Base-by-base conservation (phyloP, 306 rosid genomes). In the Nissolia schottii region DNA sequence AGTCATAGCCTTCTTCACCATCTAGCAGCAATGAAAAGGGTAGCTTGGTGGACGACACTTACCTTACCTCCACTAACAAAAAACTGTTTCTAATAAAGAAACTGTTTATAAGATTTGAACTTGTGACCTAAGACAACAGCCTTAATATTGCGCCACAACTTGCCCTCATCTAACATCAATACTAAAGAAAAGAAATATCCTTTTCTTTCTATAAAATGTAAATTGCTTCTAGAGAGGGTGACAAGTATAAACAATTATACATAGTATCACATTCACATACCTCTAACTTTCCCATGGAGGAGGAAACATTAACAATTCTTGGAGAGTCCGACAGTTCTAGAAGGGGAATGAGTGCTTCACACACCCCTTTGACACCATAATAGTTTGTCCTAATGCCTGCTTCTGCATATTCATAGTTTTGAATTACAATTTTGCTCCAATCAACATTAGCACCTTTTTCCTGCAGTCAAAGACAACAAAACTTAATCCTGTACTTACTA, bases 301-400 rank as follows among this genome's bases (percentile, higher is more conserved):
- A 71, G 9, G 84, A 82, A 55, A 85, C 89, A 66, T 79, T 82
- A 16, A 87, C 84, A 51, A 87, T 80, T 62, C 78, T 82, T 40
- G 87, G 89, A 1, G 87, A 72, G 29, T 76, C 77, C 5, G 92
- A 87, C 41, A 85, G 57, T 19, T 75, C 74, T 25, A 87, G 85
- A 38, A 80, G 85, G 22, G 83, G 86, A 72, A 82, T 59, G 6
- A 87, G 66, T 24, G 80, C 79, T 59, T 85, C 79, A 28, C 80
- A 46, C 46, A 68, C 78, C 40, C 74, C 59, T 76, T 78, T 87
- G 41, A 82, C 77, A 28, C 89, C 86, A 22, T 85, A 80, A 48
- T 75, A 87, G 58, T 87, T 87, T 51, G 76, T 78, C 53, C 56
- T 18, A 15, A 80, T 0, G 62, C 84, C 64, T 82, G 45, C 75